Evolutionary conservation across 2,329 filamentous ascomycete species (phyloP), one percentile per base, ranked within the genome.

Genomic region (Plenodomus tracheiphilus): DNA sequence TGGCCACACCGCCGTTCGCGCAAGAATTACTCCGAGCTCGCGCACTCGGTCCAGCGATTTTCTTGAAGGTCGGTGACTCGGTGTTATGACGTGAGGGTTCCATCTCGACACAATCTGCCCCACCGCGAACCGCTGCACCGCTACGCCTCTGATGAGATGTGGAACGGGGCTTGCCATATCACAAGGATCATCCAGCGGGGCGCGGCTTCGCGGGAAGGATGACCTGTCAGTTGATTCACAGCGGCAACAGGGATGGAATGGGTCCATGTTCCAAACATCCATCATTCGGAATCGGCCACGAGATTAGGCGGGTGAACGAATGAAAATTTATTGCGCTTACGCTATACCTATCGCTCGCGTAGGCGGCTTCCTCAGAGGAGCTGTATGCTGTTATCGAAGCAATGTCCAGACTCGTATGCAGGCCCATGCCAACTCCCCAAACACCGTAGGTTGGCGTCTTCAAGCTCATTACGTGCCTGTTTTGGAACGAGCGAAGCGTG

Each of bases 181-280:
- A 48, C 61, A 56, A 56, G 63, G 60, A 49, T 60, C 21, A 46
- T 47, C 49, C 49, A 49, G 53, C 51, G 59, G 65, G 59, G 57
- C 49, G 51, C 56, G 62, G 58, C 47, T 57, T 54, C 43, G 56
- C 67, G 65, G 67, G 66, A 69, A 69, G 67, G 66, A 70, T 66
- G 61, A 46, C 9, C 42, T 53, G 54, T 62, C 58, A 62, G 51
- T 61, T 59, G 59, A 60, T 59, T 48, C 50, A 56, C 54, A 32
- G 11, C 28, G 28, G 28, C 6, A 32, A 47, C 46, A 46, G 39
- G 44, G 47, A 38, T 39, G 10, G 8, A 30, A 32, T 18, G 22
- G 19, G 25, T 22, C n/a, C 19, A 37, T 20, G 19, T 39, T 35
- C 32, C 28, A 11, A 32, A 15, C 13, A 32, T 32, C 6, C 28